phyloP scores from a whole-genome alignment of 192 early-diverging fungal species.

The Allomyces arbusculus region DNA sequence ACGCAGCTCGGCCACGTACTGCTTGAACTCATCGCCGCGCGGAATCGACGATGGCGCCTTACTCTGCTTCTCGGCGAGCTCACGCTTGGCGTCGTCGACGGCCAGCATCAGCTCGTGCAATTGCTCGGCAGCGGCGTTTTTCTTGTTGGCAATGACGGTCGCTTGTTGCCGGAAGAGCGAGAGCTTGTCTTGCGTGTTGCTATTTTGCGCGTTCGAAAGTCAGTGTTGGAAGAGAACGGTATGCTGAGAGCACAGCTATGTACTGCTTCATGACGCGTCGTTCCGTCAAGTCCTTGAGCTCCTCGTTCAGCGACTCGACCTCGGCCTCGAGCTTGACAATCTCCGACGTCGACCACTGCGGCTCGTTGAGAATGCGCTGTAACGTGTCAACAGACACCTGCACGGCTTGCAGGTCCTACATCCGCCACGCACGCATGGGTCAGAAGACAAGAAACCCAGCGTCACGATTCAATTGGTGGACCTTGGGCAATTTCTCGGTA shows the following conservation, averaged over 20 bases:
- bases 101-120: constrained; percentile 2
- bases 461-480: too few relatives aligned
- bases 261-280: constrained; percentile 14
- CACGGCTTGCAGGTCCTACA: neutral
- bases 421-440: too few relatives aligned
- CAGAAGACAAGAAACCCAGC: too few relatives aligned
- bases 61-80: too few relatives aligned
- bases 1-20: constrained; percentile 34
- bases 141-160: constrained; percentile 33
- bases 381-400: neutral
- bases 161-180: constrained; percentile 38
- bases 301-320: constrained; percentile 23
- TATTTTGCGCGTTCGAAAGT: neutral
- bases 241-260: neutral
- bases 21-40: constrained; percentile 36
- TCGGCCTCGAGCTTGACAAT: constrained; percentile 6
- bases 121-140: constrained; percentile 24
- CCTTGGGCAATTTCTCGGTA: constrained; percentile 30
- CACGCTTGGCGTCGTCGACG: too few relatives aligned
- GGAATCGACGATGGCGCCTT: neutral
- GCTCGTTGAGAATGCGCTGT: neutral
- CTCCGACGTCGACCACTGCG: neutral
- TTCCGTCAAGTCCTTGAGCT: constrained; percentile 27
- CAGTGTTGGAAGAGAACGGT: neutral
- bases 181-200: constrained; percentile 20